These are phyloP conservation scores for Coffea humblotiana DNA, from an alignment of 305 asterid genomes.

Conservation along the genomic window DNA sequence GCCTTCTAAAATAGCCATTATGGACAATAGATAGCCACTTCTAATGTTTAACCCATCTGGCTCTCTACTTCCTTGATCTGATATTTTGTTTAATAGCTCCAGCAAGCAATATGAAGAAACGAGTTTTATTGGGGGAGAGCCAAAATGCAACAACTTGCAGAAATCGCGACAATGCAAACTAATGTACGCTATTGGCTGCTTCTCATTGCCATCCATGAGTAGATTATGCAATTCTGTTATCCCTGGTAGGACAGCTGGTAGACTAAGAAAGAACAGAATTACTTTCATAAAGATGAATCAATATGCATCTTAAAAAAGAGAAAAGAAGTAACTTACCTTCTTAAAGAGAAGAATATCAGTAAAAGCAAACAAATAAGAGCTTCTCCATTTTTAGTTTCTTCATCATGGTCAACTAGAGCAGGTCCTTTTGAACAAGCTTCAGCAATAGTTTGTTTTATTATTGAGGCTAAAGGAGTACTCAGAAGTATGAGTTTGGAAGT, in stretches of 20 bases:
- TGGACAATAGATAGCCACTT: slow-evolving; percentile 53
- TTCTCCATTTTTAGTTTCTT: slow-evolving; percentile 62
- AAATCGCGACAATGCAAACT: slow-evolving; percentile 67
- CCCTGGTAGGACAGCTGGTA: slow-evolving; percentile 60
- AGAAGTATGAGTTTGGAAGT: slow-evolving; percentile 71
- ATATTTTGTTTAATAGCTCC: slow-evolving; percentile 60
- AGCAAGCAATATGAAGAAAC: slow-evolving; percentile 71
- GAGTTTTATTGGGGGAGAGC: slow-evolving; percentile 63
- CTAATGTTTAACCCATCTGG: slow-evolving; percentile 38
- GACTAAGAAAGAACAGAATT: slow-evolving; percentile 44
- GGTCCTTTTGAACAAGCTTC: slow-evolving; percentile 80
- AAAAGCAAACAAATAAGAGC: slow-evolving; percentile 59
- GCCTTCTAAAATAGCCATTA: slow-evolving; percentile 71
- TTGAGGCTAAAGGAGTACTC: slow-evolving; percentile 55
- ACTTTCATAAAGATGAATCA: slow-evolving; percentile 16
- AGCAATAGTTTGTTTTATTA: slow-evolving; percentile 42
- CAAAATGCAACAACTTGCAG: slow-evolving; percentile 88
- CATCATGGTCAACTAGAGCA: slow-evolving; percentile 67
- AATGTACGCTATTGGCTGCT: slow-evolving; percentile 46
- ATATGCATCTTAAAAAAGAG: slow-evolving; percentile 2
- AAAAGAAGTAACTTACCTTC: slow-evolving; percentile 48
- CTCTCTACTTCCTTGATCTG: slow-evolving; percentile 34
- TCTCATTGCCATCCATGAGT: slow-evolving; percentile 37
- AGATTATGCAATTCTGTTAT: slow-evolving; percentile 44
- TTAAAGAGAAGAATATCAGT: slow-evolving; percentile 66